These are phyloP conservation scores for Trichophyton benhamiae DNA, from an alignment of 2,329 filamentous ascomycete genomes.

Conservation along the genomic window DNA sequence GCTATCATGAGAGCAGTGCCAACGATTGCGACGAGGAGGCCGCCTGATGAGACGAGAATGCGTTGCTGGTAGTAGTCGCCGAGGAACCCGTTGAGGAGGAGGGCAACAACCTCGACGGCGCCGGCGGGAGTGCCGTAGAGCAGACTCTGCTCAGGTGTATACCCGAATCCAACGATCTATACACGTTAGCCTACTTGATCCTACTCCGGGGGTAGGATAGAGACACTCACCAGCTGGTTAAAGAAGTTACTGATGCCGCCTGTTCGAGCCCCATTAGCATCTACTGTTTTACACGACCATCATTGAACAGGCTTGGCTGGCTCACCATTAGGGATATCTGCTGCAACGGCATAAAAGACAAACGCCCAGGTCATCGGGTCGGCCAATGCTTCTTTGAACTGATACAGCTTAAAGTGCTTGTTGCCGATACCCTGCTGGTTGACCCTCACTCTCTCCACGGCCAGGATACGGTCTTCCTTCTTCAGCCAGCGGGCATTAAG, in stretches of 20 bases:
- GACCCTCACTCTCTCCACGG: conserved; percentile 56
- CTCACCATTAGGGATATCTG: conserved; percentile 46
- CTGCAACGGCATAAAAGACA: conserved; percentile 44
- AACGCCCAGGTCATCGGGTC: conserved; percentile 52
- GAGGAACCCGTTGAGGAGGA: conserved; percentile 45
- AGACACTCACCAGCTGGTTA: conserved; percentile 33
- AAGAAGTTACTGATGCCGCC: conserved; percentile 47
- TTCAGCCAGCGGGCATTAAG: conserved; percentile 51
- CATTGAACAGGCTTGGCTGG: no score
- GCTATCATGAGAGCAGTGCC: conserved; percentile 54
- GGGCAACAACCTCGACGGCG: conserved; percentile 49
- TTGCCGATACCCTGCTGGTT: conserved; percentile 67
- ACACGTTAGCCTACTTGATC: neutral
- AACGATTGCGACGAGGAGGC: conserved; percentile 43
- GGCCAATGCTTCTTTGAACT: conserved; percentile 47
- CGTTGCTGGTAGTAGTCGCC: conserved; percentile 47
- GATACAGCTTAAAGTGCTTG: conserved; percentile 55
- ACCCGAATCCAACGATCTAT: conserved; percentile 51
- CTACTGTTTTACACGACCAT: neutral
- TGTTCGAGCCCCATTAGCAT: conserved; percentile 25
- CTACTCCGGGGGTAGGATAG: no score
- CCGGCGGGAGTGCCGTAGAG: conserved; percentile 55
- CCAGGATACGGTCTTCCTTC: conserved; percentile 53
- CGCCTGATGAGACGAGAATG: conserved; percentile 43
- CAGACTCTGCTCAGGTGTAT: conserved; percentile 49